Evolutionary conservation across 768 basidiomycete genomes (phyloP).

Genomic region (Termitomyces eurrhizus): DNA sequence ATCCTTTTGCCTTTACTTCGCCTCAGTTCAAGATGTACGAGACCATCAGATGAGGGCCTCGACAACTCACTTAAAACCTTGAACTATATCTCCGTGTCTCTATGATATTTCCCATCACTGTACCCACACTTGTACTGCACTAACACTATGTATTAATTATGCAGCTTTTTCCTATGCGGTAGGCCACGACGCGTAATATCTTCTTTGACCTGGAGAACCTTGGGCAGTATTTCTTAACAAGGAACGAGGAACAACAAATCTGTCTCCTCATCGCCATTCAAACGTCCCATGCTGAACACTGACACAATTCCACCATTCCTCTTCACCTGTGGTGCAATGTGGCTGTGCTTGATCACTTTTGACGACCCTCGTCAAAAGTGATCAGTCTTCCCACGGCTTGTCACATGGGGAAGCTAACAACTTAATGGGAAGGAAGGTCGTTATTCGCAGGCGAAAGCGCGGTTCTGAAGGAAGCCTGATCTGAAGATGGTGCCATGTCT

Average conservation of each 20-base stretch:
- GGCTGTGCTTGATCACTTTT: too few species aligned
- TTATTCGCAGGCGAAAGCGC: too few species aligned
- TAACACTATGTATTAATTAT: background rate
- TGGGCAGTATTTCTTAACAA: slow-evolving; percentile 40
- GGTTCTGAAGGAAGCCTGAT: too few species aligned
- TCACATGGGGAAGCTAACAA: too few species aligned
- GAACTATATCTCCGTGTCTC: background rate
- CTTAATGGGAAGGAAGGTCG: too few species aligned
- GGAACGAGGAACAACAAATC: slow-evolving; percentile 47
- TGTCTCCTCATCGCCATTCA: slow-evolving; percentile 32
- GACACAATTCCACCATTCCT: slow-evolving; percentile 33
- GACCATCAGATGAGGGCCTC: slow-evolving; percentile 53
- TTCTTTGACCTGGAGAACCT: slow-evolving; percentile 26
- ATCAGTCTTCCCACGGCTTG: too few species aligned
- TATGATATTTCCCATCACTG: background rate
- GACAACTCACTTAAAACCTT: too few species aligned
- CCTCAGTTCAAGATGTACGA: slow-evolving; percentile 71
- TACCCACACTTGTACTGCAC: background rate
- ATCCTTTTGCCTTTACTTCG: slow-evolving; percentile 68
- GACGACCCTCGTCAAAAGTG: too few species aligned
- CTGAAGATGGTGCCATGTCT: too few species aligned
- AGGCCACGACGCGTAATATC: slow-evolving; percentile 11
- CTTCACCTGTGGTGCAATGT: slow-evolving; percentile 21
- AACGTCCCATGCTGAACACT: slow-evolving; percentile 35
- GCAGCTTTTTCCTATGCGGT: background rate